These are phyloP conservation scores for Rhizophlyctis rosea DNA, from an alignment of 192 early-diverging fungal genomes.

Conservation along the genomic window DNA sequence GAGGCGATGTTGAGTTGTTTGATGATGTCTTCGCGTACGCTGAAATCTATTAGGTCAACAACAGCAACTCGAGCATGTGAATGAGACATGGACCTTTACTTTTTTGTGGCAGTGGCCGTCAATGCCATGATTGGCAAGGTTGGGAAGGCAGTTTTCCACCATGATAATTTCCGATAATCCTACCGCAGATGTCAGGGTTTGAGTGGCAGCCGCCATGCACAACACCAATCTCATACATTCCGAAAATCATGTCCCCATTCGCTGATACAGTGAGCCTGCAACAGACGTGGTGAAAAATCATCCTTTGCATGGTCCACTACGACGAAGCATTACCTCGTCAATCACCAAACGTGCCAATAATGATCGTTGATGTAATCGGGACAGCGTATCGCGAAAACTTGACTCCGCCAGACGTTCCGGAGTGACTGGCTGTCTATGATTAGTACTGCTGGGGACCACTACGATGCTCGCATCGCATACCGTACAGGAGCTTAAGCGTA, in stretches of 20 bases:
- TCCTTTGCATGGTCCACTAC: too few species aligned
- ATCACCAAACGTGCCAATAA: constrained; percentile 43
- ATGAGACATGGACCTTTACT: too few species aligned
- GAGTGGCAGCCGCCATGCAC: too few species aligned
- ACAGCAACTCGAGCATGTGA: too few species aligned
- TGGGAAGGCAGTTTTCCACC: constrained; percentile 50
- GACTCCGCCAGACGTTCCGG: constrained; percentile 49
- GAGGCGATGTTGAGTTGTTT: constrained; percentile 35
- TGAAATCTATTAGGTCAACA: too few species aligned
- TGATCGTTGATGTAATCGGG: constrained; percentile 24
- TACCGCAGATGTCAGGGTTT: too few species aligned
- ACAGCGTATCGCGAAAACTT: constrained; percentile 31
- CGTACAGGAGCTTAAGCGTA: constrained; percentile 40
- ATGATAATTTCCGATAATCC: constrained; percentile 43
- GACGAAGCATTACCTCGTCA: too few species aligned
- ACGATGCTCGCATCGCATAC: constrained; percentile 16
- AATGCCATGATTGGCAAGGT: constrained; percentile 69
- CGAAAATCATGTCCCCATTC: constrained; percentile 57
- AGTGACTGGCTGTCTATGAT: constrained; percentile 28
- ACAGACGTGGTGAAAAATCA: too few species aligned
- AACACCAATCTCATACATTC: constrained; percentile 1
- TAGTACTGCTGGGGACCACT: neutral
- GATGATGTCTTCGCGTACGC: constrained; percentile 39
- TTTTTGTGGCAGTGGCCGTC: constrained; percentile 65
- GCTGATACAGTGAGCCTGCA: constrained; percentile 52